Evolutionary conservation across 129 eudicot species (phyloP).

Genomic region (Centrapalus pauciflorus): DNA sequence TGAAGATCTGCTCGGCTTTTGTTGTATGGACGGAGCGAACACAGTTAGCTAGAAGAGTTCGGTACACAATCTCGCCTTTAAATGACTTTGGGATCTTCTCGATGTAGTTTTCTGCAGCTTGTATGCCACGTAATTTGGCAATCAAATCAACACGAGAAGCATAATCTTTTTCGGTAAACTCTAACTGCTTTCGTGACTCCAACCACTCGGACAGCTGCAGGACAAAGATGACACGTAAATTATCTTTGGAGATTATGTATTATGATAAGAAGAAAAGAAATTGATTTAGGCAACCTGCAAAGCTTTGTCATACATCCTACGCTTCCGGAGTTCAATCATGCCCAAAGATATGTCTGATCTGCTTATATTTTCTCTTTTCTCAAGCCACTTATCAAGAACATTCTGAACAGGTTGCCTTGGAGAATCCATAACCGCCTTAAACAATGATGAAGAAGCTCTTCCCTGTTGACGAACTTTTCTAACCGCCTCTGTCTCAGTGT

Average conservation of each 20-base stretch:
- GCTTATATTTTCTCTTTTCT: constrained; percentile 45
- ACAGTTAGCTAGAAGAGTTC: constrained; percentile 64
- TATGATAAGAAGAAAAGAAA: background rate
- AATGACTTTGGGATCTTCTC: constrained; percentile 43
- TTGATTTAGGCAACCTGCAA: constrained; percentile 50
- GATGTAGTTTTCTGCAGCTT: constrained; percentile 56
- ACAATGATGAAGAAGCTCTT: constrained; percentile 14
- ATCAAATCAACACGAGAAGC: constrained; percentile 70
- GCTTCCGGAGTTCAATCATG: constrained; percentile 37
- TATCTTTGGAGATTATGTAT: background rate
- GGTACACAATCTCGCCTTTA: constrained; percentile 52
- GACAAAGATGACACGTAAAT: background rate
- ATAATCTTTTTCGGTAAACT: constrained; percentile 49
- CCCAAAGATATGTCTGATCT: constrained; percentile 21
- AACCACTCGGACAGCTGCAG: constrained; percentile 76
- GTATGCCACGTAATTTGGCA: constrained; percentile 63
- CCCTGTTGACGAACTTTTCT: constrained; percentile 12
- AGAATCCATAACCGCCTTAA: constrained; percentile 38
- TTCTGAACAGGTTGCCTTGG: constrained; percentile 25
- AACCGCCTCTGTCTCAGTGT: constrained; percentile 16
- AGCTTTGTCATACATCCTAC: constrained; percentile 54
- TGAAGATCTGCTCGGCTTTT: constrained; percentile 64
- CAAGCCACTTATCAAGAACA: constrained; percentile 57
- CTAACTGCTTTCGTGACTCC: constrained; percentile 37
- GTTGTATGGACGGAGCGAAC: constrained; percentile 25